Evolutionary conservation across 2,329 filamentous ascomycete genomes (phyloP).

Genomic region (Ophiocordyceps camponoti-floridani): DNA sequence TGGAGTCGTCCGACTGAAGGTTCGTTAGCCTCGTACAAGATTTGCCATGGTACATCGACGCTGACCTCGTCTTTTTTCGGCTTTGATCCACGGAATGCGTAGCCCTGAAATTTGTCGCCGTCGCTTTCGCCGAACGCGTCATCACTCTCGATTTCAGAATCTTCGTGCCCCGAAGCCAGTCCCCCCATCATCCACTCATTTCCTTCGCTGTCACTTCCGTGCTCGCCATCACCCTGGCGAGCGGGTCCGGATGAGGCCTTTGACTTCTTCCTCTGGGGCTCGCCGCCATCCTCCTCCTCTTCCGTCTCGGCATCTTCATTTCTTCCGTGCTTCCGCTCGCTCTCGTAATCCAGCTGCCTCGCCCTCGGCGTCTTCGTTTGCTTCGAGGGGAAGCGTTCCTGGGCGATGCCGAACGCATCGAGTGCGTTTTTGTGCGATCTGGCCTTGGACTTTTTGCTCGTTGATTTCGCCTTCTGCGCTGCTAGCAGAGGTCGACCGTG

Average conservation of each 20-base stretch:
- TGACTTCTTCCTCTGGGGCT: conserved; percentile 22
- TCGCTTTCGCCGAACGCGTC: conserved; percentile 83
- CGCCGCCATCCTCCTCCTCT: conserved; percentile 25
- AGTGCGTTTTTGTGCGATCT: conserved; percentile 30
- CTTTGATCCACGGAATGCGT: conserved; percentile 33
- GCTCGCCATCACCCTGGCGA: conserved; percentile 42
- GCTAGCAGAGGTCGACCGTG: conserved; percentile 34
- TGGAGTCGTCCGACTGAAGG: conserved; percentile 10
- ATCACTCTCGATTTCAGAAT: conserved; percentile 47
- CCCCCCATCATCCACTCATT: conserved; percentile 68
- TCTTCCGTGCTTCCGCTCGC: conserved; percentile 23
- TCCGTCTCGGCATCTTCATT: conserved; percentile 24
- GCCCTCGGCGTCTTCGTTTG: conserved; percentile 30
- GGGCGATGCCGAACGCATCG: conserved; percentile 39
- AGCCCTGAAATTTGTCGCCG: conserved; percentile 68
- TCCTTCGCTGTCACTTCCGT: conserved; percentile 70
- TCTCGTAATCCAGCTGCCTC: conserved; percentile 31
- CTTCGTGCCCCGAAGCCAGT: conserved; percentile 35
- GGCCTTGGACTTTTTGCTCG: conserved; percentile 26
- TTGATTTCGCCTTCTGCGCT: conserved; percentile 14
- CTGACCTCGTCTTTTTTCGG: conserved; percentile 14
- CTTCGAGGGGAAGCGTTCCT: conserved; percentile 29
- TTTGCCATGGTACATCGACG: not conserved
- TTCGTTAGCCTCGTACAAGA: not conserved
- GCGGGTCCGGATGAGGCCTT: conserved; percentile 22